Evolutionary conservation across 2,329 filamentous ascomycete genomes (phyloP).

Genomic region (Cytospora leucostoma): DNA sequence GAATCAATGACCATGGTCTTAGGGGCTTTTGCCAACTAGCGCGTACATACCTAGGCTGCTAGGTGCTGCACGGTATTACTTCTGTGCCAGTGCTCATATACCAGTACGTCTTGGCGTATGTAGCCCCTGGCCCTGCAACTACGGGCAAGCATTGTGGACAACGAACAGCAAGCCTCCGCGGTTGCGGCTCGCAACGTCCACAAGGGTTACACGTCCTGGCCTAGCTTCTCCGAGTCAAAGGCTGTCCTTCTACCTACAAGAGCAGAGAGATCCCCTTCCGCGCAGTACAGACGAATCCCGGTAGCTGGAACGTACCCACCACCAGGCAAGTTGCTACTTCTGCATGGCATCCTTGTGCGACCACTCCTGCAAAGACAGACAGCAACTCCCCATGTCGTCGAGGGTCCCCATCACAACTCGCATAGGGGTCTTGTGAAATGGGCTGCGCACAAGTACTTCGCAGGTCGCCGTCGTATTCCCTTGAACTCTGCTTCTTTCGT

Average conservation of each 20-base stretch:
- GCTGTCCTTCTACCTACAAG: conserved; percentile 12
- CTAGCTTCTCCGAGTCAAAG: neutral
- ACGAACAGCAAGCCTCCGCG: neutral
- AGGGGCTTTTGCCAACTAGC: no score
- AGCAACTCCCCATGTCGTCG: neutral
- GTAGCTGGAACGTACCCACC: conserved; percentile 18
- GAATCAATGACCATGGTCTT: no score
- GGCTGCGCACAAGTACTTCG: neutral
- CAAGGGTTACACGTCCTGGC: neutral
- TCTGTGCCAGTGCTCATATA: no score
- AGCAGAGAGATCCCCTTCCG: conserved; percentile 1
- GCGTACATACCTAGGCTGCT: no score
- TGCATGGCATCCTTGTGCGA: conserved; percentile 22
- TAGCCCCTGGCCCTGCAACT: neutral
- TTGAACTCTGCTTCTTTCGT: neutral
- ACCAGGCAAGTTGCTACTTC: conserved; percentile 11
- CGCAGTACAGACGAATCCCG: conserved; percentile 16
- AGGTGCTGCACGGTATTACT: no score
- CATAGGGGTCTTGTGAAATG: conserved; percentile 1
- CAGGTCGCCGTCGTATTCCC: neutral
- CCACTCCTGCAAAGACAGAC: conserved; percentile 1
- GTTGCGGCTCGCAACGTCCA: neutral
- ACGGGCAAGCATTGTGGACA: neutral
- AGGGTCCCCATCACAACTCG: neutral
- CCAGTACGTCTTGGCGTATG: neutral